Evolutionary conservation across 192 early-diverging fungal genomes (phyloP).

Genomic region (Mortierella hygrophila): DNA sequence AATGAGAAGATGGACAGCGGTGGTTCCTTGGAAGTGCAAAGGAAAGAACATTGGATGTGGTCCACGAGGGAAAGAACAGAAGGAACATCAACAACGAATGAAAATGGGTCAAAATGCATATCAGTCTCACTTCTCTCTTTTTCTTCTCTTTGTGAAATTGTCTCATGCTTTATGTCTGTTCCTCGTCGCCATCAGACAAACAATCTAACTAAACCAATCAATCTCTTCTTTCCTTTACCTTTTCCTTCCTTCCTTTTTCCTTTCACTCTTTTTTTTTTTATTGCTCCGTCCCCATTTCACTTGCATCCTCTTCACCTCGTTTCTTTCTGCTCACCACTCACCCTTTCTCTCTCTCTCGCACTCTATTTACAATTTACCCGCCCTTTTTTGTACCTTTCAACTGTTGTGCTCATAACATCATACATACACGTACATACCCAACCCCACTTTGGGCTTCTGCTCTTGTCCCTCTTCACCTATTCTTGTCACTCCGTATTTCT

Average conservation of each 20-base stretch:
- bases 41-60: not conserved
- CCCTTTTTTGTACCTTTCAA: conserved; percentile 32
- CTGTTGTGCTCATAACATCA: conserved; percentile 8
- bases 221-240: not conserved
- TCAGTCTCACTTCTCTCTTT: not conserved
- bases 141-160: too few species aligned
- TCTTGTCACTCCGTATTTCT: conserved; percentile 8
- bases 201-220: not conserved
- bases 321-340: not conserved
- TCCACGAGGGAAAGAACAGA: not conserved
- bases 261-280: not conserved
- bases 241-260: not conserved
- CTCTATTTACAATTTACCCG: conserved; percentile 34
- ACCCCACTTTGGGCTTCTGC: not conserved
- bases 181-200: not conserved
- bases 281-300: not conserved
- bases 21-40: not conserved
- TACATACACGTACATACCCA: not conserved
- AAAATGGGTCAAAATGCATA: not conserved
- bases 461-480: too few species aligned
- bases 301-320: not conserved
- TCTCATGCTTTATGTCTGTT: not conserved
- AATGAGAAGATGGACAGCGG: not conserved
- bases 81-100: not conserved
- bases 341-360: conserved; percentile 2